These are phyloP conservation scores for Nemophila menziesii DNA, from an alignment of 257 asterid genomes.

Conservation along the genomic window DNA sequence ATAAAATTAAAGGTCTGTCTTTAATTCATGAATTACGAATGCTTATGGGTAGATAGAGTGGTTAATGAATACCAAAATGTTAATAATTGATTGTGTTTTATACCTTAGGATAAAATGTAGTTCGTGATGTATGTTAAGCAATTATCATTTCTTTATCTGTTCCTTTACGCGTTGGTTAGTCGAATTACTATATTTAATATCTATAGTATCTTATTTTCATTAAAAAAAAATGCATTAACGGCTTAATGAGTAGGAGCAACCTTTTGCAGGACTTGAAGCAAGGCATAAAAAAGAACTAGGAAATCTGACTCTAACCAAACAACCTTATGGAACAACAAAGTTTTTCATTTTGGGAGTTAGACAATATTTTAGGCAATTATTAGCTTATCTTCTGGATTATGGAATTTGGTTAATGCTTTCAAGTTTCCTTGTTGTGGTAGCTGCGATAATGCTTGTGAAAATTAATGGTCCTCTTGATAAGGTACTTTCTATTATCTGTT, in stretches of 20 bases:
- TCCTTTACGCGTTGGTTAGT: too few relatives aligned
- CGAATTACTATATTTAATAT: too few relatives aligned
- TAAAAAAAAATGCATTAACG: background rate
- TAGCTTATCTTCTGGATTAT: conserved; percentile 51
- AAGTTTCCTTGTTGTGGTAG: conserved; percentile 19
- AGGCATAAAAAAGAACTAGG: conserved; percentile 58
- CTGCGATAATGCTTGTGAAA: conserved; percentile 28
- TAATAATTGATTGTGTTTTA: too few relatives aligned
- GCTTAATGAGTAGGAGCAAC: conserved; percentile 6
- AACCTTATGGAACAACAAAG: conserved; percentile 60
- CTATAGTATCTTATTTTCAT: too few relatives aligned
- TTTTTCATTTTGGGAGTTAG: conserved; percentile 45
- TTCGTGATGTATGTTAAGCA: background rate
- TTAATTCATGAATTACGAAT: too few relatives aligned
- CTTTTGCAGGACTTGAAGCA: conserved; percentile 43
- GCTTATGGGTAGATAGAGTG: background rate
- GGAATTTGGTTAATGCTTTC: conserved; percentile 38
- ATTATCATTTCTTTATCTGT: background rate
- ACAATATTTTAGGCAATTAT: conserved; percentile 42
- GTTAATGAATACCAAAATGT: background rate
- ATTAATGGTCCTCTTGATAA: conserved; percentile 64
- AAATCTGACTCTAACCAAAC: conserved; percentile 43
- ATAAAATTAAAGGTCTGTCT: too few relatives aligned
- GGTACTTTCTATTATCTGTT: conserved; percentile 23
- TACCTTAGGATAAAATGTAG: background rate